These are phyloP conservation scores for Aegilops umbellulata DNA, from an alignment of 176 grass and related monocot species.

Conservation along the genomic window DNA sequence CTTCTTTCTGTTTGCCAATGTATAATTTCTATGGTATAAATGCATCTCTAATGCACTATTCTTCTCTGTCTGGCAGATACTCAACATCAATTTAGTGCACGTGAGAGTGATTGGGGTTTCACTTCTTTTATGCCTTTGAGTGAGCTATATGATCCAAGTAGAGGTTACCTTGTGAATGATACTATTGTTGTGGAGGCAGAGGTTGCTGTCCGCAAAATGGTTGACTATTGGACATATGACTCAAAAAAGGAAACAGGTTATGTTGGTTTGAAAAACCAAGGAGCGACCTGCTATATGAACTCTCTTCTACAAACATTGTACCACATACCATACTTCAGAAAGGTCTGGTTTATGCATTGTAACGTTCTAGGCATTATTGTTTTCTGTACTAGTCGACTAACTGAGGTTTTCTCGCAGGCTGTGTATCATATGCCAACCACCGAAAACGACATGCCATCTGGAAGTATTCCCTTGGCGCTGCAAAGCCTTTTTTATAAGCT, in stretches of 20 bases:
- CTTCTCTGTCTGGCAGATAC: slow-evolving; percentile 55
- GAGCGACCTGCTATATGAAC: slow-evolving; percentile 97
- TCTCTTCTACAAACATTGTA: slow-evolving; percentile 94
- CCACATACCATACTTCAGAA: slow-evolving; percentile 91
- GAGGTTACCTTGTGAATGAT: slow-evolving; percentile 84
- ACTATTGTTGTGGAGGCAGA: slow-evolving; percentile 83
- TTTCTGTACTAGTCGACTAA: slow-evolving; percentile 5
- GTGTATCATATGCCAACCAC: slow-evolving; percentile 99
- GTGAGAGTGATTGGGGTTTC: slow-evolving; percentile 94
- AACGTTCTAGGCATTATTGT: slow-evolving; percentile 16
- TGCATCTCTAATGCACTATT: slow-evolving; percentile 5
- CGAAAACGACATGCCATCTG: slow-evolving; percentile 90
- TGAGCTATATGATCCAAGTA: slow-evolving; percentile 75
- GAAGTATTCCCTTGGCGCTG: slow-evolving; percentile 88
- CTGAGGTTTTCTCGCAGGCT: slow-evolving; percentile 41
- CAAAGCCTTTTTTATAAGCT: slow-evolving; percentile 97
- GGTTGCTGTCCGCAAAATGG: slow-evolving; percentile 69
- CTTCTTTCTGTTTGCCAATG: slow-evolving; percentile 9
- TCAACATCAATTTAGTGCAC: slow-evolving; percentile 90
- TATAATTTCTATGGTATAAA: slow-evolving; percentile 5
- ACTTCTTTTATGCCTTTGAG: slow-evolving; percentile 94
- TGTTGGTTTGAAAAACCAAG: slow-evolving; percentile 94
- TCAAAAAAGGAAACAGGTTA: slow-evolving; percentile 95
- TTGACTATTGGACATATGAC: slow-evolving; percentile 89
- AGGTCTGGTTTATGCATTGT: slow-evolving; percentile 42